Base-by-base conservation (phyloP, 805 yeast genomes). In the Spencermartinsiella europaea region DNA sequence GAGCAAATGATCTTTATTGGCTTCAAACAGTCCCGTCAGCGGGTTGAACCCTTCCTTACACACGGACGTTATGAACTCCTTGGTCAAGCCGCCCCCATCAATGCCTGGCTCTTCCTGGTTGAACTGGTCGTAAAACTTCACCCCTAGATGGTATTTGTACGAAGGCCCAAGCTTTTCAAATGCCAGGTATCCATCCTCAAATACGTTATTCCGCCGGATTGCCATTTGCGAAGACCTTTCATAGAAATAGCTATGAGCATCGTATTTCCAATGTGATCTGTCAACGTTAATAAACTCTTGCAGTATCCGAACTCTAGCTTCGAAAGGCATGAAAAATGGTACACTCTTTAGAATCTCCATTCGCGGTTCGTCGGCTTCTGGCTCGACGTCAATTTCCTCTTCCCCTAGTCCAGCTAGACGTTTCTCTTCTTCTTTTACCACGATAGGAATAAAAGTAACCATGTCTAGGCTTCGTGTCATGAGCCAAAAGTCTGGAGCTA, bases 31-130 rank as follows among this genome's bases (percentile, higher is more conserved):
- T 1, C 65, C 54, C 5, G 52, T 59, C 1, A 53, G 50, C 3
- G 71, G 66, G 25, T 70, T 66, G 56, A 91, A 86, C 0, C 85
- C 90, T 52, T 84, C 86, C 3, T 68, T 69, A 2, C 83, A 77
- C 0, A 88, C 80, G 42, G 83, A 71, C 2, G 91, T 88, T 46
- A 91, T 67, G 52, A 93, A 80, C 58, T 91, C 99, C 62, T 91
- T 90, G 0, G 97, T 90, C 20, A 91, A 70, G 1, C 99, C 99
- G 10, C 98, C 99, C 5, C 99, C 99, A 63, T 91, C 99, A 37
- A 91, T 83, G 1, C 99, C 99, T 25, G 31, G 10, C 0, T 82
- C 88, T 61, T 91, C 98, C 31, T 70, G 76, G 14, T 90, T 95
- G 65, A 81, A 78, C 46, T 83, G 76, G 57, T 86, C 85, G 33